Conservation (phyloP, 140 eudicot genomes). For the Erigeron philadelphicus region DNA sequence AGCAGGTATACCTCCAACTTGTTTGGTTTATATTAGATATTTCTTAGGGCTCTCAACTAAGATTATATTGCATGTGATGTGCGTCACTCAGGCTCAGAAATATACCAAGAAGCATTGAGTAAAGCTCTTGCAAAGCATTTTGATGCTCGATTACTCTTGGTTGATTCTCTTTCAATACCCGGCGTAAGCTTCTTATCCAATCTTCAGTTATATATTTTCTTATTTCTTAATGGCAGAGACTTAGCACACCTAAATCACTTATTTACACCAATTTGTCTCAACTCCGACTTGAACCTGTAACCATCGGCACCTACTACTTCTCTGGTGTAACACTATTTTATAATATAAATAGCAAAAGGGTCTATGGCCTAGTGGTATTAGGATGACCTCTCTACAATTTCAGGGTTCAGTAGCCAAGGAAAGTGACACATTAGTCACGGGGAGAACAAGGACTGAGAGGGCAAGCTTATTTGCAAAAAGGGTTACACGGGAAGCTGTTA, state of each 20-base stretch:
- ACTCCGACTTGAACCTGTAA: too few species aligned
- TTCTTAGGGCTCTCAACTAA: too few species aligned
- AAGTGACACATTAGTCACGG: conserved; percentile 44
- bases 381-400: not conserved
- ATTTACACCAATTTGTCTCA: not conserved
- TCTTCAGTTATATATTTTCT: not conserved
- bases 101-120: conserved; percentile 72
- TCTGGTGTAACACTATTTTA: too few species aligned
- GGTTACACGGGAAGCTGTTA: conserved; percentile 37
- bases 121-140: conserved; percentile 90
- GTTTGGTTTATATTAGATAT: not conserved
- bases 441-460: conserved; percentile 59
- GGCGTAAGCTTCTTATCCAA: conserved; percentile 57
- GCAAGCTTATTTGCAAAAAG: conserved; percentile 57
- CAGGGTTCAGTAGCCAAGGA: conserved; percentile 69
- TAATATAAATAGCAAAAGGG: too few species aligned
- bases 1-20: conserved; percentile 47
- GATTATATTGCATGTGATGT: not conserved
- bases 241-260: not conserved
- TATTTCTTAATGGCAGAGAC: too few species aligned
- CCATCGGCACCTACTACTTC: too few species aligned
- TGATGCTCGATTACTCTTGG: conserved; percentile 63
- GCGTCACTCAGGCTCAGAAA: conserved; percentile 67
- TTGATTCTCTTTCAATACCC: conserved; percentile 67
- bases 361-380: too few species aligned